Base-by-base conservation (phyloP, 108 stramenopile genomes). In the Chaetoceros tenuissimus region DNA sequence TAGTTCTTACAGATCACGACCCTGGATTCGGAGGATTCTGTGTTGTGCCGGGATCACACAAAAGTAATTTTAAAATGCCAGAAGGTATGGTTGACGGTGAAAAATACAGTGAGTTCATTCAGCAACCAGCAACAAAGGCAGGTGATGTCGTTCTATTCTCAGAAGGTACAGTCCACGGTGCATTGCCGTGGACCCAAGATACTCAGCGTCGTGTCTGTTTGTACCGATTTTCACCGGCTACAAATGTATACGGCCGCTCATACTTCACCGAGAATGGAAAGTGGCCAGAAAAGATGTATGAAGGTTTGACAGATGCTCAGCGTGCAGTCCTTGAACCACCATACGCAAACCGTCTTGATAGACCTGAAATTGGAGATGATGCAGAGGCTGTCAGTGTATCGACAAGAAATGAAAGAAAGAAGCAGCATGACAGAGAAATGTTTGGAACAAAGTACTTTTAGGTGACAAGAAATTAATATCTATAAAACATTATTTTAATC, bases 141-240 rank as follows among this genome's bases (percentile, higher is more conserved):
- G 94, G 94, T 13, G 94, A 95, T 73, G 94, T 93, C 0, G 84
- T 95, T 18, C 55, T 95, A 20, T 95, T 93, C 60, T 73, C 70
- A 26, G 94, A 95, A 59, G 94, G 92, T 1, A 95, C 94, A 3
- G 84, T 95, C 0, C 94, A 95, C 70, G 94, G 94, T 27, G 91
- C 91, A 5, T 68, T 89, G 75, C 67, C 80, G 8, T 95, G 94
- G 94, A 83, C 59, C 0, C 53, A 63, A 0, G 67, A 77, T 8
- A 30, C 44, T 24, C 86, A 86, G 55, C 69, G 94, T 24, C 67
- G 92, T 13, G 74, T 81, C 31, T 85, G 84, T 1, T 72, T 95
- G 53, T 95, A 85, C 63, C 69, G 94, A 31, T 95, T 95, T 67
- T 69, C 87, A 21, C 89, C 89, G 0, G 71, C 86, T 2, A 89